phyloP scores from a whole-genome alignment of 257 asterid species.

The Nicotiana knightiana region DNA sequence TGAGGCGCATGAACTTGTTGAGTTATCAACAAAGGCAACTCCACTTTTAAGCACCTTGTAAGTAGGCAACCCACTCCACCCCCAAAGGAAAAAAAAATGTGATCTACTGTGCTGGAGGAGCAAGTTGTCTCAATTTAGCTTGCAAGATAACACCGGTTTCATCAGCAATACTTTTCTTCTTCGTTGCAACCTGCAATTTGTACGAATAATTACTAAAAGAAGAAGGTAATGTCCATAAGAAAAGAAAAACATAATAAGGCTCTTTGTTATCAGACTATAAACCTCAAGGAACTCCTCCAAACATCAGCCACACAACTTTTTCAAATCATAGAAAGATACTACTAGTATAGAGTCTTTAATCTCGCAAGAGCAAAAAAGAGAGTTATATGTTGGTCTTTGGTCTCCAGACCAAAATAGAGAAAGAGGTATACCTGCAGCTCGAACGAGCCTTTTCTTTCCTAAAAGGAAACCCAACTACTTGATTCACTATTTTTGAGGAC shows the following conservation, averaged over 20 bases:
- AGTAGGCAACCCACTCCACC: background rate
- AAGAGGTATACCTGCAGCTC: background rate
- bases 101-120: constrained; percentile 42
- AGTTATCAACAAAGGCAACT: background rate
- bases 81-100: background rate
- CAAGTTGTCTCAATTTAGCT: constrained; percentile 59
- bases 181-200: constrained; percentile 61
- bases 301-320: background rate
- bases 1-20: background rate
- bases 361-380: background rate
- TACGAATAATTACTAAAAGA: background rate
- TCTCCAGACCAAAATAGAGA: background rate
- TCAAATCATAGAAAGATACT: background rate
- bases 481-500: background rate
- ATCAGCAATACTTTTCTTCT: constrained; percentile 75
- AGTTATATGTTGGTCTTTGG: background rate
- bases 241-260: background rate
- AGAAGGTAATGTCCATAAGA: background rate
- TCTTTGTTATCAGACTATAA: background rate
- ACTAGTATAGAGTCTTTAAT: background rate
- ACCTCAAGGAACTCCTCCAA: background rate
- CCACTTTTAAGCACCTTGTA: background rate
- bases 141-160: constrained; percentile 73
- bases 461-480: background rate
- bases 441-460: background rate